A percentile compares a stretch with the other conserved stretches of the same genome.
phyloP scores from a whole-genome alignment of 441 rosid genomes.

The Adansonia madagascariensis region DNA sequence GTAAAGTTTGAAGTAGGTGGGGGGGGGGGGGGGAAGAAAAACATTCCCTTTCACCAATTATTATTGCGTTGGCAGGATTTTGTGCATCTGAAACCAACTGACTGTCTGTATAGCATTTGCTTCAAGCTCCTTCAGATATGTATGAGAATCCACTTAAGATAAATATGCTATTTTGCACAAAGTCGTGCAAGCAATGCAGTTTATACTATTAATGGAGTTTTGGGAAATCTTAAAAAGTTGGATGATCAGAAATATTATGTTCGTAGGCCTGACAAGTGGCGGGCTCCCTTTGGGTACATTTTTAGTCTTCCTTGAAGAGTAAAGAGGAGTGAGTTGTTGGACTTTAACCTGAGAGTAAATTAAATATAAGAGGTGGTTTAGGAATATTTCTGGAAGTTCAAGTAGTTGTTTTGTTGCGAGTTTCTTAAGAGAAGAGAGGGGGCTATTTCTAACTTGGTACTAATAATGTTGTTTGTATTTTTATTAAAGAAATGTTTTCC shows the following conservation, averaged over 20 bases:
- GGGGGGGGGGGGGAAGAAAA: too few relatives aligned
- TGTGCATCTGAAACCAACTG: background rate
- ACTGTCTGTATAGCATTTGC: background rate
- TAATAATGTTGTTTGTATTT: too few relatives aligned
- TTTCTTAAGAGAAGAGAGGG: too few relatives aligned
- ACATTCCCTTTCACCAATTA: background rate
- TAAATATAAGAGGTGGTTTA: too few relatives aligned
- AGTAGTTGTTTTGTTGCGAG: too few relatives aligned
- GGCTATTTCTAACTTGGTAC: too few relatives aligned
- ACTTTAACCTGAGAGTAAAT: too few relatives aligned
- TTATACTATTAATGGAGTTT: too few relatives aligned
- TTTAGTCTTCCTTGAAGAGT: background rate
- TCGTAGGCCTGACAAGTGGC: too few relatives aligned
- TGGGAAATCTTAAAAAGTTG: too few relatives aligned
- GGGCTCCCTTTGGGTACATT: background rate
- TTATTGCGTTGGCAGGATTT: background rate
- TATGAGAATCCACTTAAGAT: background rate
- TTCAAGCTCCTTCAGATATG: slow-evolving; percentile 11
- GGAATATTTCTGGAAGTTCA: too few relatives aligned
- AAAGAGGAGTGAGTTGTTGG: background rate
- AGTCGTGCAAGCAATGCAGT: background rate
- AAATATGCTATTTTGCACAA: background rate
- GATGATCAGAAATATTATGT: too few relatives aligned
- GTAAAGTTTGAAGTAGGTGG: background rate
- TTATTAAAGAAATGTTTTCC: background rate